Evolutionary conservation across 2,329 filamentous ascomycete species (phyloP).

Genomic region (Verticillium nonalfalfae): DNA sequence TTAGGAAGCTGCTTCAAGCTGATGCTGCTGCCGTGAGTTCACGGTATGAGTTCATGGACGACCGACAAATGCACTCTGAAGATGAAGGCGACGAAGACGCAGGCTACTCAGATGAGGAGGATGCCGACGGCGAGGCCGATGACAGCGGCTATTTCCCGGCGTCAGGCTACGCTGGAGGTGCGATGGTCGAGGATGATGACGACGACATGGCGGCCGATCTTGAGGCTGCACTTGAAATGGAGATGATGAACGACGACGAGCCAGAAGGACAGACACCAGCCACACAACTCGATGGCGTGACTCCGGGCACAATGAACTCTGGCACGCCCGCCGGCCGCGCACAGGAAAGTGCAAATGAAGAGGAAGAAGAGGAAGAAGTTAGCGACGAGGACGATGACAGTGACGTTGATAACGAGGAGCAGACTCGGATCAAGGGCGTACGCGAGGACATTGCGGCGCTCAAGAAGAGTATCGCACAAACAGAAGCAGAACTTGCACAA

Average conservation of each 20-base stretch:
- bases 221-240: constrained; percentile 44
- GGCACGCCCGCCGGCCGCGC: constrained; percentile 35
- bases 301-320: constrained; percentile 35
- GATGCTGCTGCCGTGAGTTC: constrained; percentile 58
- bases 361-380: constrained; percentile 39
- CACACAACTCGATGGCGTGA: constrained; percentile 35
- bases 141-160: constrained; percentile 33
- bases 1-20: constrained; percentile 64
- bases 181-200: constrained; percentile 34
- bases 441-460: constrained; percentile 48
- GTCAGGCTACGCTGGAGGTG: constrained; percentile 19
- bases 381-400: constrained; percentile 48
- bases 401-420: constrained; percentile 47
- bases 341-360: constrained; percentile 40
- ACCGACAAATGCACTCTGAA: constrained; percentile 25
- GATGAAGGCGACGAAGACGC: constrained; percentile 50
- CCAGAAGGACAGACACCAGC: constrained; percentile 27
- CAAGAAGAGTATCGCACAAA: constrained; percentile 40
- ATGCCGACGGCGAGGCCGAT: constrained; percentile 38
- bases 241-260: constrained; percentile 30
- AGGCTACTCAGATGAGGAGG: constrained; percentile 55
- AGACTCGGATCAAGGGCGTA: constrained; percentile 43
- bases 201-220: constrained; percentile 49
- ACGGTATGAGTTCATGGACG: constrained; percentile 59
- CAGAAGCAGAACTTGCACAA: constrained; percentile 37